These are phyloP conservation scores for Lactarius quietus DNA, from an alignment of 768 basidiomycete species.

Conservation along the genomic window DNA sequence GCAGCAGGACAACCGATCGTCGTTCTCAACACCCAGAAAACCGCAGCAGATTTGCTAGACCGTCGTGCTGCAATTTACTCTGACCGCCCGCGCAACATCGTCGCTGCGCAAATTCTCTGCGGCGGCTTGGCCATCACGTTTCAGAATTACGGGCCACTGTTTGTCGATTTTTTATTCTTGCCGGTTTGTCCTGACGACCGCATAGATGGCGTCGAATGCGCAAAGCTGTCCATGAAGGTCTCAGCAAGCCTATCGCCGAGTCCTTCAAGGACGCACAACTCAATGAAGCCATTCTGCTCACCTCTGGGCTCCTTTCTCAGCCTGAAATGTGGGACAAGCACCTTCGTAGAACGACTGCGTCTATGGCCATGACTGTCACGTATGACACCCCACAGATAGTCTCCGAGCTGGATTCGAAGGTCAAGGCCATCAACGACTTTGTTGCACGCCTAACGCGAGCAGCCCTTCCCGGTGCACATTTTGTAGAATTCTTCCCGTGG, in stretches of 20 bases:
- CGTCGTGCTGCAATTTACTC: constrained; percentile 24
- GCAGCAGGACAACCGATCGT: constrained; percentile 26
- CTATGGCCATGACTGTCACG: constrained; percentile 11
- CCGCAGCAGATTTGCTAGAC: constrained; percentile 28
- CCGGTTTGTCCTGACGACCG: background rate
- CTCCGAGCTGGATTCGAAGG: background rate
- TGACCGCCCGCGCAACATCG: constrained; percentile 23
- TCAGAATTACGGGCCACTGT: constrained; percentile 20
- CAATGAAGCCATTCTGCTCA: constrained; percentile 7
- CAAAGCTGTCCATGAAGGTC: constrained; percentile 12
- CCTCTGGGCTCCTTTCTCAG: background rate
- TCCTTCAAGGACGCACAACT: background rate
- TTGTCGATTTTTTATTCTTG: background rate
- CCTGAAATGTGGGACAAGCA: background rate
- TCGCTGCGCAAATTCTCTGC: constrained; percentile 20
- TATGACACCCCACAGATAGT: constrained; percentile 13
- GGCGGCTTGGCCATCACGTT: constrained; percentile 23
- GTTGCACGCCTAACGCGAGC: background rate
- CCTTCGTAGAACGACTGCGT: constrained; percentile 4
- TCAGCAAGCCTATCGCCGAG: background rate
- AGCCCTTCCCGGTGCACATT: constrained; percentile 6
- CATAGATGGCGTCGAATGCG: constrained; percentile 24
- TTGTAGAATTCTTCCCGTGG: constrained; percentile 20
- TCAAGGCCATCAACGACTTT: constrained; percentile 1
- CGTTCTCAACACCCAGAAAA: constrained; percentile 29